Evolutionary conservation across 768 basidiomycete species (phyloP).

Genomic region (Russula lepida): DNA sequence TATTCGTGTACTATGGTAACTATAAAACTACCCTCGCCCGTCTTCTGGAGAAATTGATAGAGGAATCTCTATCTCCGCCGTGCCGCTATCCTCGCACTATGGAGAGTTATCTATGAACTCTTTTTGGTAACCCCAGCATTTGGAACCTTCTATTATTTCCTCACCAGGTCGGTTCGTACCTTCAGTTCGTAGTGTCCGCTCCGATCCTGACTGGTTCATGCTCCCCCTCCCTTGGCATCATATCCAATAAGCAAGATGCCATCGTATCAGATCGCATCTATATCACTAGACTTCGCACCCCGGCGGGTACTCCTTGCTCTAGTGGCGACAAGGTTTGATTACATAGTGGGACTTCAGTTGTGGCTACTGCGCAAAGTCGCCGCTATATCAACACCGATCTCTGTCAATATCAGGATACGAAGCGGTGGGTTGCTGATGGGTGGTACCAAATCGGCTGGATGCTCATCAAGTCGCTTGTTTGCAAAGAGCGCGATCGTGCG

Average conservation of each 20-base stretch:
- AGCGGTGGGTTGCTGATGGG: conserved; percentile 74
- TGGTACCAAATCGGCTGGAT: conserved; percentile 82
- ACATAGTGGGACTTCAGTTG: conserved; percentile 97
- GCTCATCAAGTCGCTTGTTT: conserved; percentile 81
- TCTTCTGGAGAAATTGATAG: conserved; percentile 36
- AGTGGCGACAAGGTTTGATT: conserved; percentile 74
- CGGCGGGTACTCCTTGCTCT: conserved; percentile 80
- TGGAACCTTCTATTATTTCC: conserved; percentile 57
- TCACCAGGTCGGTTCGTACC: conserved; percentile 69
- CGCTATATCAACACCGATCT: conserved; percentile 95
- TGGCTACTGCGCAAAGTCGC: conserved; percentile 86
- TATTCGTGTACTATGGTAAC: conserved; percentile 43
- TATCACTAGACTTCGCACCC: conserved; percentile 81
- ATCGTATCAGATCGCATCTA: conserved; percentile 92
- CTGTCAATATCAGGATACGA: conserved; percentile 88
- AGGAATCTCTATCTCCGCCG: conserved; percentile 71
- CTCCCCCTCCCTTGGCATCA: conserved; percentile 41
- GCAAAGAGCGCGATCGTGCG: conserved; percentile 66
- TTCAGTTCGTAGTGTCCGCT: conserved; percentile 24
- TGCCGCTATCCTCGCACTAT: conserved; percentile 46
- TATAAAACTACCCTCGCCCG: conserved; percentile 42
- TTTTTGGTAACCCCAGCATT: conserved; percentile 70
- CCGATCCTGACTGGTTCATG: background rate
- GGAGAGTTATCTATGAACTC: no score
- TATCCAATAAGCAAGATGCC: conserved; percentile 69